A percentile compares a stretch with the other conserved stretches of the same genome.
Evolutionary conservation across 2,329 filamentous ascomycete species (phyloP).

Genomic region (Fusarium subtropicale): DNA sequence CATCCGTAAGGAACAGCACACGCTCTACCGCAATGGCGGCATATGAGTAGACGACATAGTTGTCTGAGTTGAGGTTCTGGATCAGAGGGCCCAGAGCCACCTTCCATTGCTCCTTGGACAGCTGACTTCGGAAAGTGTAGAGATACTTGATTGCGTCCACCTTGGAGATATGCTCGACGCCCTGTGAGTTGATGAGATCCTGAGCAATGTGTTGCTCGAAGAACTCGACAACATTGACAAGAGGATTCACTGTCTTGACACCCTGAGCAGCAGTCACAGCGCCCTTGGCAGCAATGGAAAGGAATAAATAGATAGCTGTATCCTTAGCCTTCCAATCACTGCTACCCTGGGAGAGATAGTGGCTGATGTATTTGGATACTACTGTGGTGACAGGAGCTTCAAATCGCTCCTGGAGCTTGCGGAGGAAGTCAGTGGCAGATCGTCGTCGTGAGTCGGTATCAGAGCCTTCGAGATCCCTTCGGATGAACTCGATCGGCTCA

Average conservation of each 20-base stretch:
- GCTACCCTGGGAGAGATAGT: conserved; percentile 84
- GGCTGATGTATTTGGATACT: conserved; percentile 87
- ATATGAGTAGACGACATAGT: conserved; percentile 98
- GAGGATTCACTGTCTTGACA: conserved; percentile 88
- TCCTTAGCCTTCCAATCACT: conserved; percentile 97
- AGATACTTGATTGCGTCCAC: conserved; percentile 99
- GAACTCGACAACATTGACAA: conserved; percentile 91
- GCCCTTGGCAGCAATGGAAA: conserved; percentile 93
- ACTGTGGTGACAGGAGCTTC: conserved; percentile 85
- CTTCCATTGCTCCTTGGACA: conserved; percentile 92
- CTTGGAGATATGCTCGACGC: conserved; percentile 86
- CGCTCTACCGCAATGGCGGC: conserved; percentile 97
- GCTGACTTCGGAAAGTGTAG: conserved; percentile 94
- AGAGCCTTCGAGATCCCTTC: conserved; percentile 93
- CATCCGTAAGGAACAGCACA: conserved; percentile 84
- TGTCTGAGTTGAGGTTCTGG: conserved; percentile 86
- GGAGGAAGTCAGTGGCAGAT: conserved; percentile 93
- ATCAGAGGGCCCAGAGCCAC: conserved; percentile 90
- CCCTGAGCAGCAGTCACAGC: conserved; percentile 87
- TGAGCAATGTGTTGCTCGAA: conserved; percentile 92
- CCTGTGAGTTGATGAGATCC: conserved; percentile 80
- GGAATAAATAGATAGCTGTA: conserved; percentile 96
- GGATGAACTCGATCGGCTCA: conserved; percentile 98
- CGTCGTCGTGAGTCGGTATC: conserved; percentile 93
- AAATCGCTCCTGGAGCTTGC: conserved; percentile 89